Percentiles rank a stretch among this genome's conserved stretches.
Evolutionary conservation across 202 grass and related monocot genomes (phyloP).

Genomic region (Schoenoplectus triqueter): DNA sequence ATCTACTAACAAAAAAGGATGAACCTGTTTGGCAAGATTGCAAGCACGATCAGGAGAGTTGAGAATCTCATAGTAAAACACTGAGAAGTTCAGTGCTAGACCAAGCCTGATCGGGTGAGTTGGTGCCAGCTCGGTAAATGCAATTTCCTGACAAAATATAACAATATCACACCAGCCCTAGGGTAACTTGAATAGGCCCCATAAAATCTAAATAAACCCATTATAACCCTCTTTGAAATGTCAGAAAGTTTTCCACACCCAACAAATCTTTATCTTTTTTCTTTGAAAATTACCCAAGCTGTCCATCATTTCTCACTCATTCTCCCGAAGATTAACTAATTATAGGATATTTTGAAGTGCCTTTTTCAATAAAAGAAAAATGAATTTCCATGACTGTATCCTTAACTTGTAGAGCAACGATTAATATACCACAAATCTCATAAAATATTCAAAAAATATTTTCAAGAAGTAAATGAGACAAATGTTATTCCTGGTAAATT

Average conservation of each 20-base stretch:
- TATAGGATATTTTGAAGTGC: background rate
- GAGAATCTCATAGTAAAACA: conserved; percentile 86
- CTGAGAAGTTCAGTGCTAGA: conserved; percentile 79
- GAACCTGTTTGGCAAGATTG: conserved; percentile 80
- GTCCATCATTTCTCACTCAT: background rate
- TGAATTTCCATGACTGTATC: background rate
- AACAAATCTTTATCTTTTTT: background rate
- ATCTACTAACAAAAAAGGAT: conserved; percentile 30
- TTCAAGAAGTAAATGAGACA: background rate
- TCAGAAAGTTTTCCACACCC: background rate
- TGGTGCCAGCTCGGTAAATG: conserved; percentile 64
- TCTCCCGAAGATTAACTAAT: conserved; percentile 2
- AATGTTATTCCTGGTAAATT: conserved; percentile 15
- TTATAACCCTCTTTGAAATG: background rate
- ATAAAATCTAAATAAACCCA: background rate
- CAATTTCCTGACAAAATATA: conserved; percentile 61
- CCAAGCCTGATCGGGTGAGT: conserved; percentile 86
- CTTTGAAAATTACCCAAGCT: background rate
- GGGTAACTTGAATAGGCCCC: background rate
- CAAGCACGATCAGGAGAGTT: conserved; percentile 77
- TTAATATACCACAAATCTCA: background rate
- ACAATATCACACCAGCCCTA: background rate
- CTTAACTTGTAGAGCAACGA: background rate
- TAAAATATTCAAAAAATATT: background rate
- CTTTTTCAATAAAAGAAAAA: background rate